Evolutionary conservation across 768 basidiomycete genomes (phyloP).

Genomic region (Agaricus blazei): DNA sequence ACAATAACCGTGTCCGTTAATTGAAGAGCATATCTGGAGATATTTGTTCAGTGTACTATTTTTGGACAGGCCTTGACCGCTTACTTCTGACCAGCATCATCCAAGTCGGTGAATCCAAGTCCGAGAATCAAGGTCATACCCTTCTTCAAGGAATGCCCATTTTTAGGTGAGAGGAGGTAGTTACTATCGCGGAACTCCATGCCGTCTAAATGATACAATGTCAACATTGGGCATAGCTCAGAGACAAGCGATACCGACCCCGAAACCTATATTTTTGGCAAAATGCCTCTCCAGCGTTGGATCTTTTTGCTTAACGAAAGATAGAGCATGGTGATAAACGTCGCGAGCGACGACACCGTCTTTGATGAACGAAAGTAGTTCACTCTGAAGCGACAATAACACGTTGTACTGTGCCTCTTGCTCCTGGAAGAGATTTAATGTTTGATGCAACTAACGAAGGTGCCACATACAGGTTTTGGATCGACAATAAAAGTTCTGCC

Average conservation of each 20-base stretch:
- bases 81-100: conserved; percentile 77
- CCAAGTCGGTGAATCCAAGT: conserved; percentile 80
- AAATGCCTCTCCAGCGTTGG: conserved; percentile 82
- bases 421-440: conserved; percentile 43
- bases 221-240: background rate
- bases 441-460: background rate
- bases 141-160: conserved; percentile 58
- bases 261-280: conserved; percentile 87
- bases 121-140: conserved; percentile 86
- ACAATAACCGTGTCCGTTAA: conserved; percentile 87
- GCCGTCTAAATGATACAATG: conserved; percentile 52
- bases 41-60: background rate
- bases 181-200: conserved; percentile 91
- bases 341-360: conserved; percentile 76
- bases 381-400: conserved; percentile 71
- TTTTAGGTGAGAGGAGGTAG: conserved; percentile 81
- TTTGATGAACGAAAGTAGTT: conserved; percentile 70
- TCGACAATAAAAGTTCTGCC: conserved; percentile 95
- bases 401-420: conserved; percentile 88
- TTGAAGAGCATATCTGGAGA: conserved; percentile 74
- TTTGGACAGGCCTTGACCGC: conserved; percentile 13
- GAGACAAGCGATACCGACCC: conserved; percentile 44
- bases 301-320: conserved; percentile 69
- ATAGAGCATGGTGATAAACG: conserved; percentile 71
- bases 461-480: conserved; percentile 65